phyloP scores from a whole-genome alignment of 345 rosid genomes.

The Aurinia saxatilis region DNA sequence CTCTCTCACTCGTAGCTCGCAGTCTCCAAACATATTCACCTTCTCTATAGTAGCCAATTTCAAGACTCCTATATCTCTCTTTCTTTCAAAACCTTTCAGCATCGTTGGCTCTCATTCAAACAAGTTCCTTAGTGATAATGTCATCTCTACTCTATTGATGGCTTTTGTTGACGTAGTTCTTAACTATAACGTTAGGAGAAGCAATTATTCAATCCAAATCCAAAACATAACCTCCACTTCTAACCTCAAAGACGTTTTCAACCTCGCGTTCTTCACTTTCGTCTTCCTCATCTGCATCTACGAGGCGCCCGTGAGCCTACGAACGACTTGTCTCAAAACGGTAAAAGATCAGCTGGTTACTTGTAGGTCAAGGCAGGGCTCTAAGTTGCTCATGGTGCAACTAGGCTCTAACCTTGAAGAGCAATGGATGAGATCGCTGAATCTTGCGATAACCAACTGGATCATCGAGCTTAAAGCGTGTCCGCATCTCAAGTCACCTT shows the following conservation, averaged over 20 bases:
- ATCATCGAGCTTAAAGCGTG: constrained; percentile 42
- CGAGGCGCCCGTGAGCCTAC: constrained; percentile 62
- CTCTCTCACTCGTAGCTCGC: constrained; percentile 30
- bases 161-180: constrained; percentile 58
- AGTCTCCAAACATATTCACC: constrained; percentile 29
- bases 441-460: constrained; percentile 85
- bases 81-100: constrained; percentile 54
- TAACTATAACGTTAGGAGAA: constrained; percentile 38
- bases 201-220: constrained; percentile 29
- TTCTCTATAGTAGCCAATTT: constrained; percentile 50
- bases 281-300: constrained; percentile 60
- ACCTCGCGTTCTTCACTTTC: constrained; percentile 59
- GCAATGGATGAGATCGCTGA: constrained; percentile 79
- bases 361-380: constrained; percentile 40
- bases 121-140: constrained; percentile 31
- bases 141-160: constrained; percentile 36
- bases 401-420: constrained; percentile 78
- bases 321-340: constrained; percentile 44
- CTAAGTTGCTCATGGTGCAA: constrained; percentile 56
- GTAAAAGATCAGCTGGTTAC: constrained; percentile 46
- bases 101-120: constrained; percentile 6
- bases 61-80: constrained; percentile 47
- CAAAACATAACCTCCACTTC: constrained; percentile 34
- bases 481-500: constrained; percentile 47
- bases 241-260: constrained; percentile 47